Base-by-base conservation (phyloP, 495 filamentous ascomycete species). In the Usnea hakonensis region DNA sequence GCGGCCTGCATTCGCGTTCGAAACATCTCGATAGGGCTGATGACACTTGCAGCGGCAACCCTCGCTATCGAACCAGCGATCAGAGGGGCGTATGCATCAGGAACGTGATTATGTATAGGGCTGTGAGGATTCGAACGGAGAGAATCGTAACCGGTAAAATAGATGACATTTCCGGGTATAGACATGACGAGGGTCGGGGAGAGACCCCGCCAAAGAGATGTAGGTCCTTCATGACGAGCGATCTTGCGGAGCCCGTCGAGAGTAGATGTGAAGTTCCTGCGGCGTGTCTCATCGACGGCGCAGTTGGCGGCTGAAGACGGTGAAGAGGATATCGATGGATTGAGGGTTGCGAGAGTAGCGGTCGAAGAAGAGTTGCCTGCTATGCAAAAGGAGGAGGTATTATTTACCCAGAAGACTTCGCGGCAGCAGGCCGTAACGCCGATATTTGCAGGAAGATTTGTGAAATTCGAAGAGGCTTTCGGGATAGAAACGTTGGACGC, bases 91-190 rank as follows among this genome's bases (percentile, higher is more conserved):
- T 88, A 92, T 3, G 72, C 67, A 61, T 90, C 88, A 14, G 79
- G 75, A 6, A 90, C 69, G 32, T 77, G 56, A 36, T 75, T 77
- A 54, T 79, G 78, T 63, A 96, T 80, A 0, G 90, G 91, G 58
- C 87, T 91, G 41, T 73, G 72, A 1, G 78, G 76, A 69, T 87
- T 88, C 28, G 76, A 85, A 17, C 94, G 87, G 63, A 98, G 75
- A 85, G 89, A 94, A 69, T 98, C 94, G 72, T 98, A 98, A n/a
- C 93, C 94, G 37, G 94, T 93, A 68, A 97, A 96, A 74, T 98
- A 98, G 63, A 98, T 97, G 64, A 98, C 92, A 73, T 98, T 98
- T 40, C 84, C 90, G 0, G 94, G 94, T 36, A 98, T 83, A 4
- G 93, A 86, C 94, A 98, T 98, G 67, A 90, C 81, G 46, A 98